Base-by-base conservation (phyloP, 225 moss, liverwort and hornwort genomes). In the Straminergon stramineum region DNA sequence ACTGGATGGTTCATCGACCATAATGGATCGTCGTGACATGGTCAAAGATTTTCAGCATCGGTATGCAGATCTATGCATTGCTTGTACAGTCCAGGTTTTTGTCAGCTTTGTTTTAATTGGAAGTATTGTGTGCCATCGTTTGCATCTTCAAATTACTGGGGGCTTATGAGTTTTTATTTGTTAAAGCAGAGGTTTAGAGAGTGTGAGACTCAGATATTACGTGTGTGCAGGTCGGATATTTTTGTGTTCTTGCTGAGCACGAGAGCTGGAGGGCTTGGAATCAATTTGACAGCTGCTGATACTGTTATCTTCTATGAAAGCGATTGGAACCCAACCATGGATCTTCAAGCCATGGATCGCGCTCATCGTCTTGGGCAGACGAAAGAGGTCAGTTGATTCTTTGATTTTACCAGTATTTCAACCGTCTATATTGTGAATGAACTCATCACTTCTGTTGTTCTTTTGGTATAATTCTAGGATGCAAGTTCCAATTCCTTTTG, bases 261-360 rank as follows among this genome's bases (percentile, higher is more conserved):
- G 37, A 94, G 97, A 91, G 97, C 97, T 84, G 97, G 97, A 85
- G 97, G 97, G 12, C 95, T 97, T 26, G 97, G 97, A 90, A 97
- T 97, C 88, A 97, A 97, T 86, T 87, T 97, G 43, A 97, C 97
- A 55, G 97, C 97, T 73, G 97, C 97, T 66, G 97, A 97, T 91
- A 96, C 96, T 58, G 97, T 97, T 77, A 96, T 96, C 56, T 97
- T 97, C 45, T 97, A 97, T 80, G 97, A 97, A 82, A 97, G 97
- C 84, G 97, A 97, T 89, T 97, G 97, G 97, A 97, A 97, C 90
- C 97, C 97, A 52, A 97, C 97, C 28, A 97, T 97, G 97, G 97
- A 97, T 93, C 91, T 96, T 66, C 97, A 97, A 87, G 97, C 97
- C 39, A 97, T 97, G 97, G 97, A 97, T 92, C 94, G 97, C 86